Conservation (phyloP, 2,329 filamentous ascomycete species). For the Talaromyces piceae region DNA sequence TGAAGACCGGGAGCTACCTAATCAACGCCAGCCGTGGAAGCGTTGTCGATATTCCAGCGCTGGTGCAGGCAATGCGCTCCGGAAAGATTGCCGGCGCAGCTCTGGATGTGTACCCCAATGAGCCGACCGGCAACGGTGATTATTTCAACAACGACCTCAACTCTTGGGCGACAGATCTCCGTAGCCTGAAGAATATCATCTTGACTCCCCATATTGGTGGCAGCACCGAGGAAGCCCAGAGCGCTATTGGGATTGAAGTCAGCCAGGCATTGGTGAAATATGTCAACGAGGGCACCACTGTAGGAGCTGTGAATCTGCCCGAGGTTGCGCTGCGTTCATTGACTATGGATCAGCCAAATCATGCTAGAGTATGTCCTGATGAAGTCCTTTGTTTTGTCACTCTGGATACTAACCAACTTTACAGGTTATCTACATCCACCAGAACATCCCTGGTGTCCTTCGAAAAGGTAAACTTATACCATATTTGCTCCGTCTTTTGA, state of each 20-base stretch:
- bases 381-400: not conserved
- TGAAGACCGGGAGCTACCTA: constrained; percentile 89
- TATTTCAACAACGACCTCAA: constrained; percentile 86
- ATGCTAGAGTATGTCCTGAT: constrained; percentile 61
- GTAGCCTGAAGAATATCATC: constrained; percentile 82
- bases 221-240: constrained; percentile 94
- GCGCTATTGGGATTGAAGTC: constrained; percentile 92
- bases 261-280: constrained; percentile 81
- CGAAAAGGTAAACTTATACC: constrained; percentile 55
- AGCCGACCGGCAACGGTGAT: constrained; percentile 88
- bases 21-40: constrained; percentile 94
- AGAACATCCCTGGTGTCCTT: constrained; percentile 91
- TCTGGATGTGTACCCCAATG: constrained; percentile 92
- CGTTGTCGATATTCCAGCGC: constrained; percentile 86
- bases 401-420: constrained; percentile 11
- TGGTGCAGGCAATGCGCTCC: constrained; percentile 77
- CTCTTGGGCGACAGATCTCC: constrained; percentile 75
- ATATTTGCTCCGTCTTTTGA: constrained; percentile 9
- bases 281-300: constrained; percentile 87
- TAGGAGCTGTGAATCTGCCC: constrained; percentile 94
- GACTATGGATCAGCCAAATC: constrained; percentile 80
- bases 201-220: constrained; percentile 95
- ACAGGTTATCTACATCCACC: constrained; percentile 87
- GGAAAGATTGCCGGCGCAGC: constrained; percentile 89
- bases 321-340: constrained; percentile 86